A percentile compares a stretch with the other conserved stretches of the same genome.
These are phyloP conservation scores for Boletus huronensis DNA, from an alignment of 768 basidiomycete species.

Conservation along the genomic window DNA sequence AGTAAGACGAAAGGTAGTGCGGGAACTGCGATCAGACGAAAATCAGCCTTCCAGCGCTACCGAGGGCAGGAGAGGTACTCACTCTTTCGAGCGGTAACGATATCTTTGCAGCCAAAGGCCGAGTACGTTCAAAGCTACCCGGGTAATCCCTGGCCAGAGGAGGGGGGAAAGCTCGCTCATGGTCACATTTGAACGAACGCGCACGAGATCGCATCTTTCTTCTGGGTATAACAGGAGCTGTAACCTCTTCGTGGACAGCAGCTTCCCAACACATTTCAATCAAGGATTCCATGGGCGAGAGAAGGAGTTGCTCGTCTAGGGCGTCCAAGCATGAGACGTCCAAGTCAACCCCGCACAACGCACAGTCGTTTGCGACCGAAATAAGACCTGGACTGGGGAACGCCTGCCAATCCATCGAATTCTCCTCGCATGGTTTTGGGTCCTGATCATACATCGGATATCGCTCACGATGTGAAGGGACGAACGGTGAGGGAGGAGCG, in stretches of 20 bases:
- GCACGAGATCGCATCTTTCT: conserved; percentile 2
- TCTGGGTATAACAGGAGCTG: background rate
- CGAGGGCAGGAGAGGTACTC: background rate
- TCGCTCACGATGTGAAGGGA: conserved; percentile 1
- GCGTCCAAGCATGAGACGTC: conserved; percentile 35
- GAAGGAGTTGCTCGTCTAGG: conserved; percentile 40
- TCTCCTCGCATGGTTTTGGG: conserved; percentile 3
- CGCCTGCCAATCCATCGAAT: background rate
- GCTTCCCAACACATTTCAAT: conserved; percentile 39
- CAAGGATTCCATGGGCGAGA: conserved; percentile 38
- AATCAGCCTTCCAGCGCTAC: background rate
- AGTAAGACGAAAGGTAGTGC: conserved; percentile 1
- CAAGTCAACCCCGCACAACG: conserved; percentile 32
- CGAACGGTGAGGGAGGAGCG: conserved; percentile 13
- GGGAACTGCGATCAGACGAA: conserved; percentile 4
- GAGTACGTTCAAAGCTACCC: conserved; percentile 8
- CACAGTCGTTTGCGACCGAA: conserved; percentile 21
- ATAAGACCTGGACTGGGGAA: conserved; percentile 6
- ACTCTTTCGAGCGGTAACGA: conserved; percentile 16
- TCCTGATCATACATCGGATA: conserved; percentile 7
- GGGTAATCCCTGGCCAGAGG: conserved; percentile 4
- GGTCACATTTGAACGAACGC: conserved; percentile 17
- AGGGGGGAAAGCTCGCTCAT: background rate
- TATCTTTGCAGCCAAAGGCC: conserved; percentile 19
- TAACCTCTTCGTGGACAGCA: conserved; percentile 31